Evolutionary conservation across 148 eudicot species (phyloP), one percentile per base, ranked within the genome.

Genomic region (Silene latifolia): DNA sequence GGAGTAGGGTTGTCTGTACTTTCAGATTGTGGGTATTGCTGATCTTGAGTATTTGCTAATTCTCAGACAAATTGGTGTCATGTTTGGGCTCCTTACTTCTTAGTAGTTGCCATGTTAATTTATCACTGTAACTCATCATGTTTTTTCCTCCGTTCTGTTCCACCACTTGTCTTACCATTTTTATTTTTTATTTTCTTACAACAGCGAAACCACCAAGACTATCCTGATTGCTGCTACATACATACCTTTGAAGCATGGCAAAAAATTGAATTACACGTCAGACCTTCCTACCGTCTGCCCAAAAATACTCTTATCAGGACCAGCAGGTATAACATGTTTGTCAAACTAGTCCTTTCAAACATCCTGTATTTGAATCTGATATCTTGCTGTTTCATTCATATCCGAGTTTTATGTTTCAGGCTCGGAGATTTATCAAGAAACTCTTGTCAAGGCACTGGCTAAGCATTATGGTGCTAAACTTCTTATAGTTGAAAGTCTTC

Each of bases 391-490:
- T 48, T 35, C 24, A 60, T 58, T 76, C 13, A 54, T 35, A 23
- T 76, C 56, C 11, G 47, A 46, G 56, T 7, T 44, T 46, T 66
- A 12, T 57, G 59, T 75, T 82, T 18, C 72, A 95, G 99, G 99
- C 79, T 92, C 99, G 1, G 99, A 95, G 80, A 95, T 95, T 58
- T 95, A 92, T 80, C 99, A 95, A 76, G 99, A 95, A 80, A 88
- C 89, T 42, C 77, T 95, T 79, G 78, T 81, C 25, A 95, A 92
- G 82, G 98, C 97, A 54, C 90, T 95, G 53, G 90, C 96, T 29
- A 92, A 90, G 79, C 83, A 92, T 83, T 92, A 88, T 83, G 82
- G 87, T 72, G 94, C 91, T 25, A 84, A 78, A 64, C 83, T 95
- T 74, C 94, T 95, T 24, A 78, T 88, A 56, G 93, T 92, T 64